Percentiles rank a stretch among this genome's conserved stretches.
Conservation (phyloP, 2,329 filamentous ascomycete genomes). For the Moelleriella libera region DNA sequence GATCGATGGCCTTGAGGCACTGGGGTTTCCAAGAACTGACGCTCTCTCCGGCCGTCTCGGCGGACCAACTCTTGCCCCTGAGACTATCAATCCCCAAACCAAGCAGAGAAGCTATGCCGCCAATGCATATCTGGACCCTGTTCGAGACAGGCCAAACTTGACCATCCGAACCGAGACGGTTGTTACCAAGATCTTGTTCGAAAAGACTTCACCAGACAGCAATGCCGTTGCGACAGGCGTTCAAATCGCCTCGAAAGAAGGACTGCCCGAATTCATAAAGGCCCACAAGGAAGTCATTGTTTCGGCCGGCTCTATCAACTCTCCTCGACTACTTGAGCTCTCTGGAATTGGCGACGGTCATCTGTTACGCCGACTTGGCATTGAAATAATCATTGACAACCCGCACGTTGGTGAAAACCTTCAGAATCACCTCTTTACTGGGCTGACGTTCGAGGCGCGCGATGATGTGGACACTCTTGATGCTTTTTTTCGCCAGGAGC, state of each 20-base stretch:
- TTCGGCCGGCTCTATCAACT: slow-evolving; percentile 25
- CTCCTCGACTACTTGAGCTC: slow-evolving; percentile 27
- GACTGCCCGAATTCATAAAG: slow-evolving; percentile 2
- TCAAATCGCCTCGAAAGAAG: slow-evolving; percentile 4
- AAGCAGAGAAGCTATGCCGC: slow-evolving; percentile 17
- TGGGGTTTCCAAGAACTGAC: slow-evolving; percentile 15
- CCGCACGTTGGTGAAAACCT: slow-evolving; percentile 24
- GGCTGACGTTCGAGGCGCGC: slow-evolving; percentile 5
- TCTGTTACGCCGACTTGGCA: slow-evolving; percentile 17
- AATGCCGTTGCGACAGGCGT: slow-evolving; percentile 9
- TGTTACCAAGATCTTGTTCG: slow-evolving; percentile 18
- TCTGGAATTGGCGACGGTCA: slow-evolving; percentile 23
- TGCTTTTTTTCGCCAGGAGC: slow-evolving; percentile 15
- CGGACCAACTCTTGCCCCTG: neutral
- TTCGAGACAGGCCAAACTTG: slow-evolving; percentile 18
- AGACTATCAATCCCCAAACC: slow-evolving; percentile 14
- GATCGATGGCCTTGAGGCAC: slow-evolving; percentile 19
- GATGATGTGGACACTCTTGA: slow-evolving; percentile 12
- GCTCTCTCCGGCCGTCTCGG: neutral
- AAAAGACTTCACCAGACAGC: neutral
- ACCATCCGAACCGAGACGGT: slow-evolving; percentile 17
- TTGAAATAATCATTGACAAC: slow-evolving; percentile 17
- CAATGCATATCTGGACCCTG: slow-evolving; percentile 16
- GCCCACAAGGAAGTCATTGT: slow-evolving; percentile 26
- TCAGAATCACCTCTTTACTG: slow-evolving; percentile 17